Evolutionary conservation across 441 rosid species (phyloP).

Genomic region (Bocquillonia castaneifolia): DNA sequence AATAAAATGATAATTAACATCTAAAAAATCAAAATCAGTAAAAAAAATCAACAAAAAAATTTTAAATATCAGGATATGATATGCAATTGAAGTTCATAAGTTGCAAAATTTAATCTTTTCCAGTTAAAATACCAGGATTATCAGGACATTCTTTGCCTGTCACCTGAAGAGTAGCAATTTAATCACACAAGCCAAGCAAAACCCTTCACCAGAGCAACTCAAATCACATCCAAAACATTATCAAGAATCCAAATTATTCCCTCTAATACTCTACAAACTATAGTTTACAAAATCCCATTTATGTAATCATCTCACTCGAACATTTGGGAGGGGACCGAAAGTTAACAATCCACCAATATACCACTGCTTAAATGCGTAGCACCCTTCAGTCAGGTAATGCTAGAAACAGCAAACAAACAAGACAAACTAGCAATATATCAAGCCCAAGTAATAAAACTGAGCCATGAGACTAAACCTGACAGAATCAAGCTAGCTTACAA

Average conservation of each 20-base stretch:
- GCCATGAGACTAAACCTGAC: background rate
- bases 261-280: background rate
- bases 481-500: background rate
- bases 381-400: background rate
- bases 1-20: slow-evolving; percentile 7
- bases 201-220: background rate
- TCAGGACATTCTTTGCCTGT: background rate
- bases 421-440: background rate
- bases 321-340: background rate
- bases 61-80: background rate
- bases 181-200: background rate
- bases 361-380: background rate
- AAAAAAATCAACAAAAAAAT: background rate
- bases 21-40: background rate
- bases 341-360: background rate
- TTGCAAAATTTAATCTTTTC: background rate
- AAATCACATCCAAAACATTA: background rate
- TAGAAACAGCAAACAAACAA: background rate
- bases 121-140: background rate
- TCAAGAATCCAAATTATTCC: background rate
- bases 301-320: background rate
- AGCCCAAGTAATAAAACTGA: background rate
- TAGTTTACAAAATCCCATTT: background rate
- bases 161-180: background rate
- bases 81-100: background rate